Evolutionary conservation across 306 rosid species (phyloP).

Genomic region (Rosa chinensis): DNA sequence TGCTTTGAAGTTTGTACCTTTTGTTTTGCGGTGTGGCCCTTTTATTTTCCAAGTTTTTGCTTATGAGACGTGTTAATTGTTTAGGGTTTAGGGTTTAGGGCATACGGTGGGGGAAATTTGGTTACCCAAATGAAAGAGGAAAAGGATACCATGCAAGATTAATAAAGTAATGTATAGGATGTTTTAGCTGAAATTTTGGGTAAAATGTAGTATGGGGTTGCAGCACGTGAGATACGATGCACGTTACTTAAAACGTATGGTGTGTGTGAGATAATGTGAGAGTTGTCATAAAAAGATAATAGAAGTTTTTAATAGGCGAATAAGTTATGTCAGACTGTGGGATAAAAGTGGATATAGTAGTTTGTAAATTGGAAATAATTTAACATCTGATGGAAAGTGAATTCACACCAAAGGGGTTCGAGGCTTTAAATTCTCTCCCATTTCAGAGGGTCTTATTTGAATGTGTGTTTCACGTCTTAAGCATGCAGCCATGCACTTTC

Average conservation of each 20-base stretch:
- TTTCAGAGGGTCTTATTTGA: too few species aligned
- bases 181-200: background rate
- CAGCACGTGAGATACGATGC: background rate
- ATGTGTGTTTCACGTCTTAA: too few species aligned
- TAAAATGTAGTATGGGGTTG: background rate
- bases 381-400: too few species aligned
- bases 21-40: background rate
- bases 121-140: background rate
- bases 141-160: background rate
- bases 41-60: background rate
- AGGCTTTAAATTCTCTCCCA: too few species aligned
- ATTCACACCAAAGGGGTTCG: too few species aligned
- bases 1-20: background rate
- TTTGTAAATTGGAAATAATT: too few species aligned
- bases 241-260: background rate
- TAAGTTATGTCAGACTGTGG: too few species aligned
- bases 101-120: background rate
- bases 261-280: too few species aligned
- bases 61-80: background rate
- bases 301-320: too few species aligned
- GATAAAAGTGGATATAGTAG: background rate
- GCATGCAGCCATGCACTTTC: too few species aligned
- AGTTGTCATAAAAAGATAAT: too few species aligned
- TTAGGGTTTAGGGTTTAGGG: too few species aligned
- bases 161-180: background rate